Conservation (phyloP, 2,329 filamentous ascomycete species). For the Penicillium paneum region DNA sequence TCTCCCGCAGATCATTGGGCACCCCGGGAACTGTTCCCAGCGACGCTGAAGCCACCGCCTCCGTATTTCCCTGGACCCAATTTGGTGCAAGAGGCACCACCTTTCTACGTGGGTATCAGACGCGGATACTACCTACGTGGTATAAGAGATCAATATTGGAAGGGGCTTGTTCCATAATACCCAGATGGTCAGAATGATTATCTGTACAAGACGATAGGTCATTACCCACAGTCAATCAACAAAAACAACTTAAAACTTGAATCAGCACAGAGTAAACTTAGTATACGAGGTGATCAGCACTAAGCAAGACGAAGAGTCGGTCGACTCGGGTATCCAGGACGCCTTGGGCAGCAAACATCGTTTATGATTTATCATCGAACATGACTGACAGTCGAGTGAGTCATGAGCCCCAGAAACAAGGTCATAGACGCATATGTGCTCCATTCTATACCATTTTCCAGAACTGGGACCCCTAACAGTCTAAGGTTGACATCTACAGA, state of each 20-base stretch:
- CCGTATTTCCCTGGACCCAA: background rate
- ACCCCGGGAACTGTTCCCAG: background rate
- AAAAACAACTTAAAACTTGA: background rate
- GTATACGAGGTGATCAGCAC: background rate
- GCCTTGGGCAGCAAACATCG: background rate
- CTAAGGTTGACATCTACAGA: background rate
- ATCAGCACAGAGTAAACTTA: background rate
- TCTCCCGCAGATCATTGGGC: background rate
- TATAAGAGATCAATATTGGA: background rate
- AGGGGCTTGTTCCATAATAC: background rate
- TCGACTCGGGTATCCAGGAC: background rate
- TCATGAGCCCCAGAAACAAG: background rate
- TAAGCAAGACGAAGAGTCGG: background rate
- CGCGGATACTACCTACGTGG: slow-evolving; percentile 21
- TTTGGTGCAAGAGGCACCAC: slow-evolving; percentile 6
- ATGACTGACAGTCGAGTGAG: background rate
- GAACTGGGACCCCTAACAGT: background rate
- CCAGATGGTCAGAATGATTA: background rate
- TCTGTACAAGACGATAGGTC: background rate
- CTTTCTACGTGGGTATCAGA: slow-evolving; percentile 16
- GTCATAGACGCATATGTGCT: background rate
- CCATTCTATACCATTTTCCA: background rate
- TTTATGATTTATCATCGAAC: background rate
- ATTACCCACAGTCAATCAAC: background rate
- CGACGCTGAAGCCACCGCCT: background rate